Evolutionary conservation across 768 basidiomycete genomes (phyloP).

Genomic region (Lenzites betulinus): DNA sequence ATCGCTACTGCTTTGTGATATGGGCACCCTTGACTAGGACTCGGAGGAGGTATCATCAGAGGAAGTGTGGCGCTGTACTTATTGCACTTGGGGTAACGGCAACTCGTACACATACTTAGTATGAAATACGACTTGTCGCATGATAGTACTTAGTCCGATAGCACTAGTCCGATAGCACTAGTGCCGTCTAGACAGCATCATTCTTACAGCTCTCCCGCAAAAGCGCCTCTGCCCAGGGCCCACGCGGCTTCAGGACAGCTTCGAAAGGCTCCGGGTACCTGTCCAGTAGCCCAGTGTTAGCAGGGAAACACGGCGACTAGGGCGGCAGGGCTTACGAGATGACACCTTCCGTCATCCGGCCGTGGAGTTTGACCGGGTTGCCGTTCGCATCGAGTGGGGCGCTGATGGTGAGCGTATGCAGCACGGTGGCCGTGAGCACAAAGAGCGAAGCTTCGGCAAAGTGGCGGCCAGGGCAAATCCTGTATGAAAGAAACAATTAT

Average conservation of each 20-base stretch:
- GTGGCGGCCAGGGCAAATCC: constrained; percentile 13
- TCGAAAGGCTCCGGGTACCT: constrained; percentile 27
- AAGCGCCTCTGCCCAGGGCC: constrained; percentile 12
- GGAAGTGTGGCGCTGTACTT: no score
- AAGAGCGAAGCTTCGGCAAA: constrained; percentile 11
- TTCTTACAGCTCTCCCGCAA: neutral
- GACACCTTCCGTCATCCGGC: constrained; percentile 11
- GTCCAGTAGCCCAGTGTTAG: neutral
- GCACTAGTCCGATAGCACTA: no score
- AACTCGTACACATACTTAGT: no score
- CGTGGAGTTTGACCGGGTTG: constrained; percentile 4
- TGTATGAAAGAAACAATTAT: neutral
- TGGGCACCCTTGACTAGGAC: no score
- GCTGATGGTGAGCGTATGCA: constrained; percentile 8
- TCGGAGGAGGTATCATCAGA: no score
- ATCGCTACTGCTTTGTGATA: no score
- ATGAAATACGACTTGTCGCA: no score
- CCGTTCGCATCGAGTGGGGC: neutral
- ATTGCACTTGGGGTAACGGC: no score
- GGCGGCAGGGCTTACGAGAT: constrained; percentile 17
- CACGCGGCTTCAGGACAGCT: constrained; percentile 24
- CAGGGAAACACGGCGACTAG: neutral
- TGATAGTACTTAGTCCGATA: no score
- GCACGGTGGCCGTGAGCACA: neutral
- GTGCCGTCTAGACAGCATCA: neutral